Base-by-base conservation (phyloP, 768 basidiomycete species). In the Pluteus cervinus region DNA sequence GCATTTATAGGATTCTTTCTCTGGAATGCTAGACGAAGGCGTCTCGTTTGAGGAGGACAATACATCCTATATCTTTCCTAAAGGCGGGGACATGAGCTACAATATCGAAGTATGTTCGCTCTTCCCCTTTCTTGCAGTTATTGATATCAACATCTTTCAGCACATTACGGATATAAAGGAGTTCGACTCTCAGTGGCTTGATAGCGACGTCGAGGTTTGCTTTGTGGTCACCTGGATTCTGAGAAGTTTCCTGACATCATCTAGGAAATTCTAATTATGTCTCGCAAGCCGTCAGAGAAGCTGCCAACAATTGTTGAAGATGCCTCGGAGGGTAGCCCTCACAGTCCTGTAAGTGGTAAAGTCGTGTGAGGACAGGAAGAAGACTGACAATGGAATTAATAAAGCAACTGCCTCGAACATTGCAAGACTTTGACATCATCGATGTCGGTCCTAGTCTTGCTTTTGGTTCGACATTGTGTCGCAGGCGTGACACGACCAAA, bases 211-310 rank as follows among this genome's bases (percentile, higher is more conserved):
- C 14, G 72, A 75, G 49, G 74, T 73, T 36, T 5, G 60, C 31
- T 36, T 20, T 39, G 15, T 23, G 18, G 24, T 25, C 17, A 7
- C 33, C 41, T 39, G n/a, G 20, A 20, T 7, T 24, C 7, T 24
- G 40, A 21, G 29, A 7, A 16, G 23, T 34, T n/a, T n/a, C n/a
- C 15, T 29, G 6, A n/a, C n/a, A 12, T 17, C 16, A 21, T 22
- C 2, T 33, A 76, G 74, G 74, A 75, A 50, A 64, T 74, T 7
- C 48, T 74, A 43, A 53, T 73, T 10, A 61, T 76, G 43, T 65
- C 66, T 1, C 60, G 61, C 3, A 72, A 69, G 44, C 43, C 50
- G 12, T 54, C 51, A 30, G 43, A 45, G 9, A 51, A 48, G 8
- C 42, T 64, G 6, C 43, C 61, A 3, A 57, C 57, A n/a, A 63